These are phyloP conservation scores for Alloascoidea africana DNA, from an alignment of 805 yeast species.

Conservation along the genomic window DNA sequence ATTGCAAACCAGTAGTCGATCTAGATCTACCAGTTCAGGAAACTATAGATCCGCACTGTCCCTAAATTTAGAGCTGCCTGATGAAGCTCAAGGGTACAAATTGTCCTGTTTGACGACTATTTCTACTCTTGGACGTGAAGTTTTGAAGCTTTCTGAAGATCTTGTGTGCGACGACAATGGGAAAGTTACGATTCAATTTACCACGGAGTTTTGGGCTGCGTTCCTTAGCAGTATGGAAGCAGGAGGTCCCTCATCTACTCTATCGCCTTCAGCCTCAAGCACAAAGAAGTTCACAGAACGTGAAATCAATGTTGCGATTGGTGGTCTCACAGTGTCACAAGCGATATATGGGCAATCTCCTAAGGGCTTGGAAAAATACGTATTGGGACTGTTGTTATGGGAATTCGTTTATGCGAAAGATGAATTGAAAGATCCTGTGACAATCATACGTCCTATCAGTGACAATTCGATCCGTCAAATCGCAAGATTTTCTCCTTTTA, in stretches of 20 bases:
- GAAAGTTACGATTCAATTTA: slow-evolving; percentile 18
- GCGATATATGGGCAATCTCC: background rate
- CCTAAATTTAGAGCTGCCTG: slow-evolving; percentile 3
- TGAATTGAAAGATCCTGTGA: background rate
- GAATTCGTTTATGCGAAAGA: background rate
- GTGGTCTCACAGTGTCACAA: background rate
- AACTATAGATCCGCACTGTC: slow-evolving; percentile 1
- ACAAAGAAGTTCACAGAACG: background rate
- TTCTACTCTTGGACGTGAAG: slow-evolving; percentile 16
- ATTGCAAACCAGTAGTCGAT: slow-evolving; percentile 1
- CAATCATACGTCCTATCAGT: background rate
- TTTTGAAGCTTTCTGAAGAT: slow-evolving; percentile 14
- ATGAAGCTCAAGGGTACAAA: slow-evolving; percentile 5
- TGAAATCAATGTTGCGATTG: background rate
- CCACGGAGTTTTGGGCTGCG: slow-evolving; percentile 22
- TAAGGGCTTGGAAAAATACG: background rate
- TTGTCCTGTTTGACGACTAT: slow-evolving; percentile 18
- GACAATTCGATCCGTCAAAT: background rate
- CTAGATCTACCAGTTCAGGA: background rate
- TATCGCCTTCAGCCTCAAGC: background rate
- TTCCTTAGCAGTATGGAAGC: slow-evolving; percentile 16
- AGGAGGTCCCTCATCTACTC: slow-evolving; percentile 2
- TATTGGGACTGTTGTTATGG: background rate
- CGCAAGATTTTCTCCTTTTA: background rate
- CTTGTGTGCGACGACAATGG: slow-evolving; percentile 14